Evolutionary conservation across 129 eudicot species (phyloP).

Genomic region (Lonicera japonica): DNA sequence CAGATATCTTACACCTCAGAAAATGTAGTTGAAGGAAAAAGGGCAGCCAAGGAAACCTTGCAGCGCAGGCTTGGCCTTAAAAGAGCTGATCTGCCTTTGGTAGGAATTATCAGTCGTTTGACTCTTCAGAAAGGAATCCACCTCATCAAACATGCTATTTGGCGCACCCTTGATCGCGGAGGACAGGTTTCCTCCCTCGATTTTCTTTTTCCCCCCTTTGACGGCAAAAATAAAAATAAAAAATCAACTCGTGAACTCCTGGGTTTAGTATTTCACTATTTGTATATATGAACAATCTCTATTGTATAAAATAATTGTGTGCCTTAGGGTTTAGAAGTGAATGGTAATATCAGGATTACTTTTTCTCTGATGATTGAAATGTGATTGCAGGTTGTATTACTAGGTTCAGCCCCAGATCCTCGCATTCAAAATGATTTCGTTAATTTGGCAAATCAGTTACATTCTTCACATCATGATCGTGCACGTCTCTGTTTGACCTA

Average conservation of each 20-base stretch:
- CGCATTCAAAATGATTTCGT: constrained; percentile 93
- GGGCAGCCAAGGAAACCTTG: constrained; percentile 90
- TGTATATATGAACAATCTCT: too few species aligned
- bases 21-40: constrained; percentile 92
- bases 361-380: neutral
- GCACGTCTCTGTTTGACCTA: constrained; percentile 92
- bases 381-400: constrained; percentile 60
- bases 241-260: neutral
- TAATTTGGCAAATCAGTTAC: constrained; percentile 77
- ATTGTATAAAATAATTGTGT: too few species aligned
- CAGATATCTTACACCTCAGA: constrained; percentile 84
- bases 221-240: too few species aligned
- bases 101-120: constrained; percentile 91
- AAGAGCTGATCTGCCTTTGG: constrained; percentile 67
- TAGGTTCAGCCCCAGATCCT: constrained; percentile 98
- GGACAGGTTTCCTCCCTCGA: constrained; percentile 56
- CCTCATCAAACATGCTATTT: constrained; percentile 94
- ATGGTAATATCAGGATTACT: neutral
- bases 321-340: neutral
- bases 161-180: constrained; percentile 82
- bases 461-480: constrained; percentile 72
- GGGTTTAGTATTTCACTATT: too few species aligned
- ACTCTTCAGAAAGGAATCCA: constrained; percentile 98
- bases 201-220: neutral
- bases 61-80: constrained; percentile 74